These are phyloP conservation scores for Dispira simplex DNA, from an alignment of 192 early-diverging fungal genomes.

Conservation along the genomic window DNA sequence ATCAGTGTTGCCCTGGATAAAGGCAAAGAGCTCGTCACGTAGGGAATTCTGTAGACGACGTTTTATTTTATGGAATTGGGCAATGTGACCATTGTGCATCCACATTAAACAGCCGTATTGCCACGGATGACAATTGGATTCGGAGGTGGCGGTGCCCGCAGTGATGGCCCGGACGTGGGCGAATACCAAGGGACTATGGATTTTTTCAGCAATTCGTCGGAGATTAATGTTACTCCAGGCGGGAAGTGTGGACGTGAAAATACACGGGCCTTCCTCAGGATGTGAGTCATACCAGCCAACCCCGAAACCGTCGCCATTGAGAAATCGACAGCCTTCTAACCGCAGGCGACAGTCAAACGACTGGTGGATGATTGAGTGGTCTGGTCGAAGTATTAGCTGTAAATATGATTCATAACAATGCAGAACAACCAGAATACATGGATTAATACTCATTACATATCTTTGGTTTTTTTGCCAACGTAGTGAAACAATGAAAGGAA, in stretches of 20 bases:
- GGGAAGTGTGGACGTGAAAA: slow-evolving; percentile 66
- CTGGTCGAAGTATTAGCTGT: slow-evolving; percentile 50
- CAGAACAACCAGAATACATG: too few relatives aligned
- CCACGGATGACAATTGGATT: slow-evolving; percentile 55
- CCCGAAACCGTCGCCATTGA: slow-evolving; percentile 72
- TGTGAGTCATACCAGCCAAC: slow-evolving; percentile 59
- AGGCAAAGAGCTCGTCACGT: slow-evolving; percentile 47
- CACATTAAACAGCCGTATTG: slow-evolving; percentile 61
- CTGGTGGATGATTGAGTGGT: slow-evolving; percentile 69
- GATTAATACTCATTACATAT: too few relatives aligned
- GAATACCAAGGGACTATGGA: slow-evolving; percentile 57
- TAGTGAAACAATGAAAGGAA: too few relatives aligned
- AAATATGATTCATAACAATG: background rate
- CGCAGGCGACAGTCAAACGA: slow-evolving; percentile 58
- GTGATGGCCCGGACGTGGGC: slow-evolving; percentile 67
- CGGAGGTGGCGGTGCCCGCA: slow-evolving; percentile 46
- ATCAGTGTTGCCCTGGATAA: slow-evolving; percentile 63
- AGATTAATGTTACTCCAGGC: slow-evolving; percentile 72
- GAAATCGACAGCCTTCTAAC: slow-evolving; percentile 38
- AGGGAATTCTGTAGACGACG: slow-evolving; percentile 43
- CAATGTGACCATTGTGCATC: slow-evolving; percentile 68
- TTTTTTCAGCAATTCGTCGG: slow-evolving; percentile 56
- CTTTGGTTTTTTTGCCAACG: too few relatives aligned
- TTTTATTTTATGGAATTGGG: slow-evolving; percentile 48
- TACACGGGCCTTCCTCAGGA: slow-evolving; percentile 40